Base-by-base conservation (phyloP, 1,139 yeast genomes). In the Martiniozyma asiatica region DNA sequence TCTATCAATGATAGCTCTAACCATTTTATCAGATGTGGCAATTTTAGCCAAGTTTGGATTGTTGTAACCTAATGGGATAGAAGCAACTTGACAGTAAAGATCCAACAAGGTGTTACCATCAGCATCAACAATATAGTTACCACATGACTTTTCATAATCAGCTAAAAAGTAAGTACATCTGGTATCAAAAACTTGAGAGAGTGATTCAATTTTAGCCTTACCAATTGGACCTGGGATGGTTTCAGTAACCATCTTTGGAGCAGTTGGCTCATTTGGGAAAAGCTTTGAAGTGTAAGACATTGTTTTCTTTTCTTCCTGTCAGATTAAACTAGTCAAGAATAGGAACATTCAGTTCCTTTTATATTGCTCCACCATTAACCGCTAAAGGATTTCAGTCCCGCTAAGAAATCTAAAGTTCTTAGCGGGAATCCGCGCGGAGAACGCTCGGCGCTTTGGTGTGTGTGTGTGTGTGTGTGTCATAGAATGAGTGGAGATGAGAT, bases 21-120 rank as follows among this genome's bases (percentile, higher is more conserved):
- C 53, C 77, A 75, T 73, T 43, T 65, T 71, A 36, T 69, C 76
- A 14, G 78, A 65, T 48, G 61, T 63, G 33, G 87, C 85, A 33
- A 66, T 67, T 48, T 67, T 65, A 32, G 65, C 61, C 41, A 78
- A 62, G 13, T 65, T 73, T 8, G 87, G 87, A 60, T 78, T 73
- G 60, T 78, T 78, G 70, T 78, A 78, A 33, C 89, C 89, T 41
- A 78, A 65, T 12, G 84, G 75, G 42, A 77, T 75, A 5, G 87
- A 76, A 4, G 89, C 79, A 44, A 78, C 76, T 56, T 78, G 89
- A 22, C 81, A 77, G 53, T 77, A 78, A 24, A 73, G 77, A 50
- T 78, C 89, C 47, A 78, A 66, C 44, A 63, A 58, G 25, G 56
- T 47, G 59, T 78, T 78, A 11, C 85, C 87, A 44, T 78, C 89